phyloP scores from a whole-genome alignment of 1,284 basidiomycete species.

The Trametes pubescens region DNA sequence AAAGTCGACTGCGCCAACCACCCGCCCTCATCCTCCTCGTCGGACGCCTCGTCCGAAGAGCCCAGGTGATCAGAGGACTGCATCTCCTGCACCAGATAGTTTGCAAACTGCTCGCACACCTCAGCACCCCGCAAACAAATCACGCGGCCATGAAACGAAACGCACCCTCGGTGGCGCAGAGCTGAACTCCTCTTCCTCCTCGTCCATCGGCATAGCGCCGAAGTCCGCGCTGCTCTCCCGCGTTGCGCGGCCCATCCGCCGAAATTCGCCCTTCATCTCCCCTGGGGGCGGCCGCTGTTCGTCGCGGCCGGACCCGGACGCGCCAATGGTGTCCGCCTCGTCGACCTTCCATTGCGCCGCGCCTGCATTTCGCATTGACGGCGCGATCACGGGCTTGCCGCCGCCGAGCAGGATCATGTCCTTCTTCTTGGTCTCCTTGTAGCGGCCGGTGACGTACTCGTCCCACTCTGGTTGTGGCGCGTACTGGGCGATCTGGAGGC shows the following conservation, averaged over 20 bases:
- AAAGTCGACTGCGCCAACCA: conserved; percentile 82
- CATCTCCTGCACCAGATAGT: conserved; percentile 78
- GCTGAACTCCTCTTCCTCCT: conserved; percentile 50
- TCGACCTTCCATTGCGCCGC: conserved; percentile 73
- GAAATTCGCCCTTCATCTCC: conserved; percentile 64
- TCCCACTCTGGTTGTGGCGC: conserved; percentile 88
- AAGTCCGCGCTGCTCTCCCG: conserved; percentile 73
- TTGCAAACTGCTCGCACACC: conserved; percentile 62
- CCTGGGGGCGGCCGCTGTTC: conserved; percentile 33
- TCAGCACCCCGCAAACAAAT: neutral
- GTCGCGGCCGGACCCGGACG: conserved; percentile 37
- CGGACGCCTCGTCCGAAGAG: conserved; percentile 55
- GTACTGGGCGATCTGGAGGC: conserved; percentile 65
- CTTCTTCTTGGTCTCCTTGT: conserved; percentile 85
- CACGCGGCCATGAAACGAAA: conserved; percentile 7
- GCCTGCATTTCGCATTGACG: conserved; percentile 46
- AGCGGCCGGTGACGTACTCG: conserved; percentile 83
- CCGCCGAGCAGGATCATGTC: conserved; percentile 87
- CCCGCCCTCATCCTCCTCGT: conserved; percentile 74
- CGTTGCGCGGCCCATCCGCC: conserved; percentile 51
- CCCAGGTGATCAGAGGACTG: conserved; percentile 65
- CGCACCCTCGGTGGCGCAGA: conserved; percentile 60
- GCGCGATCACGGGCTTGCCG: conserved; percentile 71
- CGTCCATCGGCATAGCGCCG: conserved; percentile 60
- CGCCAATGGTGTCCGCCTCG: conserved; percentile 61